Evolutionary conservation across 2,329 filamentous ascomycete species (phyloP).

Genomic region (Talaromyces rugulosus): DNA sequence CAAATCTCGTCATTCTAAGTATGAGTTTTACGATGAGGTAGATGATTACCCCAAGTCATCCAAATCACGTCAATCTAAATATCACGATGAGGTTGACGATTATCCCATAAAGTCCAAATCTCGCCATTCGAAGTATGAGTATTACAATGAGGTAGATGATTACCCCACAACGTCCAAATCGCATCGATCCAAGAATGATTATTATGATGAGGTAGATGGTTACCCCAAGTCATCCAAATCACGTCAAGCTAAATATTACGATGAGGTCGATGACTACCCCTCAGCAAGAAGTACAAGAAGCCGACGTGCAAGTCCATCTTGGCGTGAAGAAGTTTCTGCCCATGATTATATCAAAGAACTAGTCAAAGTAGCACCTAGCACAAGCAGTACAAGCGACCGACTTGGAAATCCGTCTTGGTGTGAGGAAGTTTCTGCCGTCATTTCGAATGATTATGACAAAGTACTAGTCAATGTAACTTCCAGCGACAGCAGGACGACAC

Average conservation of each 20-base stretch:
- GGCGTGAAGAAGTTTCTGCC: not conserved
- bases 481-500: not conserved
- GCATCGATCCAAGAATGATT: not conserved
- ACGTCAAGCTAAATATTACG: no score
- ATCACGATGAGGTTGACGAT: not conserved
- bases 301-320: not conserved
- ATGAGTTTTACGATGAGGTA: no score
- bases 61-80: not conserved
- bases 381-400: not conserved
- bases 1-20: no score
- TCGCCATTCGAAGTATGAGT: no score
- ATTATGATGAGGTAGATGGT: not conserved
- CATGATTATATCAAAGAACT: not conserved
- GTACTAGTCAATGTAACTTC: not conserved
- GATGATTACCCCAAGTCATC: not conserved
- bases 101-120: no score
- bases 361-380: not conserved
- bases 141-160: no score
- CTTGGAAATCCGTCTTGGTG: not conserved
- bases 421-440: not conserved
- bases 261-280: no score
- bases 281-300: not conserved
- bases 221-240: no score
- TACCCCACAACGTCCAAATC: not conserved
- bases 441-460: not conserved